phyloP scores from a whole-genome alignment of 202 grass and related monocot genomes.

The Carex arenaria region DNA sequence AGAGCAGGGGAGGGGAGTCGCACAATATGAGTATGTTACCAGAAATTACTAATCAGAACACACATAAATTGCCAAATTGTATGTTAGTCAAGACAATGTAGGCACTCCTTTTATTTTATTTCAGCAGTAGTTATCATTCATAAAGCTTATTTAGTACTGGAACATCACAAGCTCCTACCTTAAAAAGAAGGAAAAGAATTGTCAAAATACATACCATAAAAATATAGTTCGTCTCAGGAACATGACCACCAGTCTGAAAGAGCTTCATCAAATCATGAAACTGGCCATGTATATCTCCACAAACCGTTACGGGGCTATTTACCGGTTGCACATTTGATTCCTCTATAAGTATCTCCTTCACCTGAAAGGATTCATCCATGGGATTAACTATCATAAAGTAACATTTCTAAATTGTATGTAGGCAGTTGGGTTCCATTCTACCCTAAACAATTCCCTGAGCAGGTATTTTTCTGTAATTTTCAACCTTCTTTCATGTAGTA shows the following conservation, averaged over 20 bases:
- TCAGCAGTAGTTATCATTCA: not conserved
- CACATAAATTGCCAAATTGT: not conserved
- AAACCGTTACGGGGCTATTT: constrained; percentile 87
- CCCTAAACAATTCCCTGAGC: not conserved
- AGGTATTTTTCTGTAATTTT: not conserved
- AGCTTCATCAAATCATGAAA: constrained; percentile 99
- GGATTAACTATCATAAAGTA: not conserved
- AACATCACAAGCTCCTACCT: not conserved
- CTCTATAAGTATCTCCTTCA: constrained; percentile 96
- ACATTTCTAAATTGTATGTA: not conserved
- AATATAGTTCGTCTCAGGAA: constrained; percentile 94
- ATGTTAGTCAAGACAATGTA: not conserved
- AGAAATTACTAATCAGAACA: not conserved
- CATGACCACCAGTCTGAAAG: constrained; percentile 85
- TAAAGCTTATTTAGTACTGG: not conserved
- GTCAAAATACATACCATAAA: constrained; percentile 65
- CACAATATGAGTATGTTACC: not conserved
- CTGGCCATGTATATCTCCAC: constrained; percentile 92
- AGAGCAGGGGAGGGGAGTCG: not conserved
- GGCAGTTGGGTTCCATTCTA: not conserved
- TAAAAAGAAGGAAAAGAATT: not conserved
- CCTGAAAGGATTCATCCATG: constrained; percentile 33
- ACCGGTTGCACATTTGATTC: constrained; percentile 97
- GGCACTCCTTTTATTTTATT: not conserved
- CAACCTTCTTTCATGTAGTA: not conserved